phyloP scores from a whole-genome alignment of 768 basidiomycete species.

The Psilocybe tampanensis region DNA sequence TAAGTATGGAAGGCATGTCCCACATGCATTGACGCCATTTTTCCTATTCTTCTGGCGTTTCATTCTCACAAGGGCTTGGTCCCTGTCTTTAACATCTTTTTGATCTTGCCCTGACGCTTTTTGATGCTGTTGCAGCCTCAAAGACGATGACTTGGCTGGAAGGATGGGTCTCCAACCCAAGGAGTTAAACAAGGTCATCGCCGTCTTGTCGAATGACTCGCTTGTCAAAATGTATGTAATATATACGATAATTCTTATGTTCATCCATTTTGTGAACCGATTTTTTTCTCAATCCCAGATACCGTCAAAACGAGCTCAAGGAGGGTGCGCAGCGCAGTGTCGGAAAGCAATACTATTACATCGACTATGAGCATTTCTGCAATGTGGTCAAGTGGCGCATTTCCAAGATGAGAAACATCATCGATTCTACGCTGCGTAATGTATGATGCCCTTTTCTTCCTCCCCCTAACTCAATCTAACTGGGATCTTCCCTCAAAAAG shows the following conservation, averaged over 20 bases:
- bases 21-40: conserved; percentile 11
- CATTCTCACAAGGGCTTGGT: conserved; percentile 3
- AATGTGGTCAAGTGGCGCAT: conserved; percentile 98
- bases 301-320: conserved; percentile 90
- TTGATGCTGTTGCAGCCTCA: conserved; percentile 60
- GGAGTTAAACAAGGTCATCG: conserved; percentile 89
- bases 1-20: conserved; percentile 57
- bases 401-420: conserved; percentile 86
- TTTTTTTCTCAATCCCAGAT: conserved; percentile 45
- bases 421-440: conserved; percentile 89
- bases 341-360: conserved; percentile 93
- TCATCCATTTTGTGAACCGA: neutral
- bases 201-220: conserved; percentile 75
- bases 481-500: conserved; percentile 41
- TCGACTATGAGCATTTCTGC: conserved; percentile 93
- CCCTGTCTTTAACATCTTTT: conserved; percentile 13
- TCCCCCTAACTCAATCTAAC: neutral
- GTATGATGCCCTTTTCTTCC: conserved; percentile 43
- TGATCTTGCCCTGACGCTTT: conserved; percentile 15
- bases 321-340: conserved; percentile 87
- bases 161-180: conserved; percentile 88
- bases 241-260: conserved; percentile 3
- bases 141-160: conserved; percentile 93
- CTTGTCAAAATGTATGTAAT: conserved; percentile 73
- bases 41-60: conserved; percentile 12